Base-by-base conservation (phyloP, 2,329 filamentous ascomycete species). In the Penicillium sp. region DNA sequence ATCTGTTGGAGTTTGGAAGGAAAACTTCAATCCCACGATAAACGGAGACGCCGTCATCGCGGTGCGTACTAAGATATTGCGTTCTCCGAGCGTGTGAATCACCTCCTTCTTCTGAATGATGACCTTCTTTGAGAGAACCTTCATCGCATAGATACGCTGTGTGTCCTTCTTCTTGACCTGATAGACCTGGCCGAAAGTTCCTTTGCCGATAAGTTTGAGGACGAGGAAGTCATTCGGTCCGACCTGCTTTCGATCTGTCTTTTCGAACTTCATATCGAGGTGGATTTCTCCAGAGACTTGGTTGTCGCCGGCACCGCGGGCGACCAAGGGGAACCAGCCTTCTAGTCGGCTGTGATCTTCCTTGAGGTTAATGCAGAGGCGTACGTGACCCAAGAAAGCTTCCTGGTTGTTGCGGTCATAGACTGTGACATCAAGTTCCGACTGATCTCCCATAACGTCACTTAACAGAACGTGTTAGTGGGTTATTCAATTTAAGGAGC, bases 71-170 rank as follows among this genome's bases (percentile, higher is more conserved):
- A 99, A 81, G 63, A 99, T 99, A 71, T 99, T 99, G 57, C 94
- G 86, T 77, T 99, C 94, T 63, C 94, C 94, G 36, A 99, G 87
- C 0, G 94, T 99, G 72, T 99, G 94, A 16, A 93, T 91, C 47
- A 99, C 91, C 74, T 99, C 94, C 77, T 99, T 99, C 84, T 99
- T 99, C 77, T 99, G 94, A 26, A 99, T 94, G 68, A 99, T 99
- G 50, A 99, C 94, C 81, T 99, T 99, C 82, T 99, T 99, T 48
- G 94, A 97, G 31, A 99, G 80, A 1, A 99, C 93, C 76, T 99
- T 99, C 94, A 99, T 99, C 59, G 94, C 94, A 69, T 99, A 99
- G 58, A 99, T 97, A 42, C 94, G 88, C 67, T 87, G 86, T 0
- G 93, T 97, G 72, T 99, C 94, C 80, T 90, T 94, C 83, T 99